Evolutionary conservation across 202 grass and related monocot species (phyloP).

Genomic region (Musa balbisiana): DNA sequence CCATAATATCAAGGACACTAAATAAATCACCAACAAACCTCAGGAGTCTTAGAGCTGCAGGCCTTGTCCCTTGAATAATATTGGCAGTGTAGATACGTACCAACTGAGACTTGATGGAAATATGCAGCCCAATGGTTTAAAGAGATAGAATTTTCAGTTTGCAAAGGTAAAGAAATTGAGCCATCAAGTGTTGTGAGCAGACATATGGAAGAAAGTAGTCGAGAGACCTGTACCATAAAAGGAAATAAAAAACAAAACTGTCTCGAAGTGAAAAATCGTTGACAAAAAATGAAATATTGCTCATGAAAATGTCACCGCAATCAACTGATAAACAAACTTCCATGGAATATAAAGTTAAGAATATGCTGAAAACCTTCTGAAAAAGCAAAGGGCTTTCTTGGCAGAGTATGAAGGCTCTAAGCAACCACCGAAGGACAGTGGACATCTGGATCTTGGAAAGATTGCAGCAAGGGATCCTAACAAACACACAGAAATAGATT

Average conservation of each 20-base stretch:
- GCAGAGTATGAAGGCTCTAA: conserved; percentile 67
- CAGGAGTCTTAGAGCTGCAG: conserved; percentile 13
- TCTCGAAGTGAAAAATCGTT: background rate
- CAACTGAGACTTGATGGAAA: conserved; percentile 87
- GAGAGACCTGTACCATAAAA: conserved; percentile 51
- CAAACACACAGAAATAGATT: conserved; percentile 13
- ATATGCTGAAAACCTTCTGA: conserved; percentile 52
- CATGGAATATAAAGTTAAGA: background rate
- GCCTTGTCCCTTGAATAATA: conserved; percentile 27
- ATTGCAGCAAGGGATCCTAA: conserved; percentile 48
- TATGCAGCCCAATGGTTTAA: conserved; percentile 84
- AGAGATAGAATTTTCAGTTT: conserved; percentile 49
- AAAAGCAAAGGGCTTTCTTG: conserved; percentile 51
- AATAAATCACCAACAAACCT: conserved; percentile 32
- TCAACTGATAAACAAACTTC: background rate
- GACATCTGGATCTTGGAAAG: conserved; percentile 46
- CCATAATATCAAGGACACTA: background rate
- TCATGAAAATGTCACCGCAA: background rate
- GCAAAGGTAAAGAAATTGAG: conserved; percentile 36
- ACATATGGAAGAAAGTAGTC: conserved; percentile 57
- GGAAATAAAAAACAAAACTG: conserved; percentile 15
- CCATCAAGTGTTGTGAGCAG: conserved; percentile 56
- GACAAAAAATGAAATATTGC: background rate
- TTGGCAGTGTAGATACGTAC: conserved; percentile 44
- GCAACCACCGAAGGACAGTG: conserved; percentile 55